Conservation (phyloP, 352 stramenopile genomes). For the Globisporangium heterothallicum region DNA sequence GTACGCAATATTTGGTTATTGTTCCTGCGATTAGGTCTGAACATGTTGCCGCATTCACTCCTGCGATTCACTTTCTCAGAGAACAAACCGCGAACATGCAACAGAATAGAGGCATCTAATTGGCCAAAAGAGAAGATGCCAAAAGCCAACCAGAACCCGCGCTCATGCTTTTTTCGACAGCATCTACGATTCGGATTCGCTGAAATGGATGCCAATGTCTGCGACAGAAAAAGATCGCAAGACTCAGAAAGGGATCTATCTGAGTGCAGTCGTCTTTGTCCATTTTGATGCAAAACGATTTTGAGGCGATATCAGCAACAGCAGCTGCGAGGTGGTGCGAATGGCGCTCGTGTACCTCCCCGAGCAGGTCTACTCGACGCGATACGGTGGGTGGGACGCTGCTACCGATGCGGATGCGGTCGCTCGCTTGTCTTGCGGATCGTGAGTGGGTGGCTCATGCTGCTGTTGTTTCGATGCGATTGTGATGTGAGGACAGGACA, state of each 20-base stretch:
- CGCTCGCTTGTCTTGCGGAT: neutral
- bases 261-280: neutral
- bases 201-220: neutral
- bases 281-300: too few species aligned
- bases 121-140: neutral
- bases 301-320: too few species aligned
- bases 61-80: constrained; percentile 10
- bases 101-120: neutral
- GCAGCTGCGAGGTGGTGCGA: too few species aligned
- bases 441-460: neutral
- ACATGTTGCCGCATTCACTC: neutral
- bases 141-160: neutral
- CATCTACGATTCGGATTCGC: neutral
- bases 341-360: constrained; percentile 79
- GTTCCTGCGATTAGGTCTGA: constrained; percentile 3
- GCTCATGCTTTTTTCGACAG: neutral
- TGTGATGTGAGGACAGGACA: constrained; percentile 27
- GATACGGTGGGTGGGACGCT: constrained; percentile 45
- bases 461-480: neutral
- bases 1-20: neutral
- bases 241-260: neutral
- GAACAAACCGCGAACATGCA: constrained; percentile 11
- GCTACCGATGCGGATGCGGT: neutral
- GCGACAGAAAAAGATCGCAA: constrained; percentile 1
- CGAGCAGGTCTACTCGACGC: constrained; percentile 60